Conservation (phyloP, 139 green algal genomes). For the Monoraphidium neglectum region DNA sequence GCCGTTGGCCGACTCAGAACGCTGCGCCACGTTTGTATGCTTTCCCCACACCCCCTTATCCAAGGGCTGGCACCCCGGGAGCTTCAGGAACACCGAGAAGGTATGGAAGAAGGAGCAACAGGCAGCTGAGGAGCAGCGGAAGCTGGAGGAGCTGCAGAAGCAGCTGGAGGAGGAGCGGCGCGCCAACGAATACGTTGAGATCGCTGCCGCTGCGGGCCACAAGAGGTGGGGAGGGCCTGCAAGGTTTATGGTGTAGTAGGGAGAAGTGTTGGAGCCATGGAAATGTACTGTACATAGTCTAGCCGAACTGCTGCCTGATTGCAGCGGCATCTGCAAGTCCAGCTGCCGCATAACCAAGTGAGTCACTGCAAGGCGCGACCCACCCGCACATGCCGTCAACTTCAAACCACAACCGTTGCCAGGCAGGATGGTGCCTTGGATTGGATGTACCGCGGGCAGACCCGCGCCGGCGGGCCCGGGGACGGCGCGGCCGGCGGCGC, state of each 20-base stretch:
- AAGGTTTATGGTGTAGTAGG: slow-evolving; percentile 15
- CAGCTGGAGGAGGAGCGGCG: slow-evolving; percentile 88
- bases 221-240: slow-evolving; percentile 33
- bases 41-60: not conserved
- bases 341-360: not conserved
- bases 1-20: not conserved
- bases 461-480: not conserved
- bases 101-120: slow-evolving; percentile 94
- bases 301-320: too few relatives aligned
- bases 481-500: not conserved
- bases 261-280: too few relatives aligned
- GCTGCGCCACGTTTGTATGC: not conserved
- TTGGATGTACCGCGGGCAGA: slow-evolving; percentile 89
- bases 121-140: slow-evolving; percentile 74
- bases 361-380: not conserved
- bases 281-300: too few relatives aligned
- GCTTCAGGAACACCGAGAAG: slow-evolving; percentile 79
- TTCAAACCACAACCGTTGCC: not conserved
- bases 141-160: slow-evolving; percentile 85
- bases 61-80: slow-evolving; percentile 12
- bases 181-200: slow-evolving; percentile 67
- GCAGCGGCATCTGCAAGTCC: not conserved
- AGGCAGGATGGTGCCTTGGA: slow-evolving; percentile 79
- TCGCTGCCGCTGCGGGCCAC: slow-evolving; percentile 65
- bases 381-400: not conserved